A percentile compares a stretch with the other conserved stretches of the same genome.
Evolutionary conservation across 2,329 filamentous ascomycete species (phyloP).

Genomic region (Cryoendolithus antarcticus): DNA sequence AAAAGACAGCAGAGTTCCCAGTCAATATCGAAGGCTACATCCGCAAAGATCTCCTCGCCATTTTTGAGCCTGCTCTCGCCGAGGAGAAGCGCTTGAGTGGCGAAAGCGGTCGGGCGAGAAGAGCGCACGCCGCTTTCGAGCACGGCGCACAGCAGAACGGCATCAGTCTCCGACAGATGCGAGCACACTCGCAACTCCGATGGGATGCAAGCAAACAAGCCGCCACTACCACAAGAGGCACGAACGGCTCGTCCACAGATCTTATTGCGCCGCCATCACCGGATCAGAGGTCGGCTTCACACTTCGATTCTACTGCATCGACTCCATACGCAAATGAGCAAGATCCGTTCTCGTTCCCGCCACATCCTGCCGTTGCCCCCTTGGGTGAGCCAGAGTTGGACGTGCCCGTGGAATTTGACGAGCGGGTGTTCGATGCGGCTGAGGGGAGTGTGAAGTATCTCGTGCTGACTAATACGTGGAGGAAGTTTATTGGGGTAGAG

Average conservation of each 20-base stretch:
- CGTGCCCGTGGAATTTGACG: constrained; percentile 30
- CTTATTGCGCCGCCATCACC: constrained; percentile 1
- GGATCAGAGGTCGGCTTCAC: constrained; percentile 20
- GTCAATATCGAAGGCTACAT: constrained; percentile 52
- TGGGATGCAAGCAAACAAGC: too few species aligned
- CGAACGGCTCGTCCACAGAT: background rate
- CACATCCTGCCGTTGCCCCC: constrained; percentile 7
- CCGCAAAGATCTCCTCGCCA: constrained; percentile 39
- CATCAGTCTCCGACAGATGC: too few species aligned
- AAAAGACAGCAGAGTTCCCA: constrained; percentile 51
- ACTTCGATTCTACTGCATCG: background rate
- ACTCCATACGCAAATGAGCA: background rate
- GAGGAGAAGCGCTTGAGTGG: constrained; percentile 7
- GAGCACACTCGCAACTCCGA: too few species aligned
- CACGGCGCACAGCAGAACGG: background rate
- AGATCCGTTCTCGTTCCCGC: constrained; percentile 4
- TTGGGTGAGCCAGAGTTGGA: constrained; percentile 7
- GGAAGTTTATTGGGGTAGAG: constrained; percentile 15
- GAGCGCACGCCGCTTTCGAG: background rate
- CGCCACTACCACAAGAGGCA: too few species aligned
- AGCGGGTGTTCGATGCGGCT: constrained; percentile 45
- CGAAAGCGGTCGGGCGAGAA: constrained; percentile 1
- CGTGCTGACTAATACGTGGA: constrained; percentile 58
- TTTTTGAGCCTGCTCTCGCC: constrained; percentile 35
- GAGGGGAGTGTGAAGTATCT: constrained; percentile 53